Percentiles rank a stretch among this genome's conserved stretches.
phyloP scores from a whole-genome alignment of 176 grass and related monocot genomes.

The Oryza longistaminata region DNA sequence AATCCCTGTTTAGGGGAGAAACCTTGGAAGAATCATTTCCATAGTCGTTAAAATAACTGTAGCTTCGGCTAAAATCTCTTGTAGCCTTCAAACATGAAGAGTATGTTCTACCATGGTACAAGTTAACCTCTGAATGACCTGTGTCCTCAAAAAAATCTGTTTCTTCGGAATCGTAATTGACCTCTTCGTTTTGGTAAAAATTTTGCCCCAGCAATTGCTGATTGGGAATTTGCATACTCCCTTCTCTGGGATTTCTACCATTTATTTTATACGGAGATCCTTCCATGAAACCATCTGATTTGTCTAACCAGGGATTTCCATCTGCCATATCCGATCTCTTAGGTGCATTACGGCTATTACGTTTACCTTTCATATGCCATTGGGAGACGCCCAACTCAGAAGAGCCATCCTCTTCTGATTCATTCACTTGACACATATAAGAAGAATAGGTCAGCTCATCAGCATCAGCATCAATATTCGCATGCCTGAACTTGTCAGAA shows the following conservation, averaged over 20 bases:
- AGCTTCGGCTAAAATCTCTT: conserved; percentile 58
- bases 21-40: conserved; percentile 57
- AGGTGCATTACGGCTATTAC: conserved; percentile 71
- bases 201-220: conserved; percentile 43
- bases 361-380: conserved; percentile 98
- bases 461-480: conserved; percentile 47
- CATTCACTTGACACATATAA: conserved; percentile 48
- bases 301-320: conserved; percentile 60
- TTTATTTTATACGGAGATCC: conserved; percentile 42
- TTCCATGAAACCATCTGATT: conserved; percentile 48
- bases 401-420: conserved; percentile 61
- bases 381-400: conserved; percentile 72
- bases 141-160: conserved; percentile 53
- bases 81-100: conserved; percentile 54
- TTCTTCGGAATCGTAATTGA: conserved; percentile 56
- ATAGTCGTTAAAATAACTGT: conserved; percentile 44
- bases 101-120: conserved; percentile 52
- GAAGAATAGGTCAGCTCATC: conserved; percentile 43
- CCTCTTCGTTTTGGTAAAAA: conserved; percentile 66
- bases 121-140: conserved; percentile 45
- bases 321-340: conserved; percentile 53
- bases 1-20: conserved; percentile 40
- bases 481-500: conserved; percentile 63
- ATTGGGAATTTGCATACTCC: conserved; percentile 40
- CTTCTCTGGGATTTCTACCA: conserved; percentile 41